Conservation (phyloP, 2,329 filamentous ascomycete genomes). For the Fusarium mundagurra region DNA sequence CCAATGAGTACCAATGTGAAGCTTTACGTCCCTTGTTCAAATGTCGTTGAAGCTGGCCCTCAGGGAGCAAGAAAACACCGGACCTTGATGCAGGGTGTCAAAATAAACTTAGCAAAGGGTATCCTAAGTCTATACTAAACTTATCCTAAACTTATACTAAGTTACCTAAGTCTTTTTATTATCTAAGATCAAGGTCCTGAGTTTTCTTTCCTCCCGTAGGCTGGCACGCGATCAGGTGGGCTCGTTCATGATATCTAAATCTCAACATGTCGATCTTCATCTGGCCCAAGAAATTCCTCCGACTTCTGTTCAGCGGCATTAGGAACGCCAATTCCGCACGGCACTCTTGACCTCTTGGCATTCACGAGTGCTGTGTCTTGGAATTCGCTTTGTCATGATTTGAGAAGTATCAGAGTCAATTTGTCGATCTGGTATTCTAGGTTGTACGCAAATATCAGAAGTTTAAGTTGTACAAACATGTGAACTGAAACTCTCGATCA, state of each 20-base stretch:
- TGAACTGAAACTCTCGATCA: not conserved
- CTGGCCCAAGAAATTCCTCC: not conserved
- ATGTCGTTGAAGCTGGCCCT: not conserved
- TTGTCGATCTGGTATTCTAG: not conserved
- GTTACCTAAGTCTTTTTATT: no score
- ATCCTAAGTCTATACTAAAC: no score
- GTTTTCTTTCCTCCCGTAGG: no score
- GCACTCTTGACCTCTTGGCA: slow-evolving; percentile 11
- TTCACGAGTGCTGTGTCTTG: not conserved
- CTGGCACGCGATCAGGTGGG: not conserved
- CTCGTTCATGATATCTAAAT: not conserved
- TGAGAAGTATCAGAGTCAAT: not conserved
- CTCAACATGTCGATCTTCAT: slow-evolving; percentile 19
- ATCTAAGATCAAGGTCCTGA: no score
- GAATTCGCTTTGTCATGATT: not conserved
- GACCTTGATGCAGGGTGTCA: no score
- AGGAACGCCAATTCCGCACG: slow-evolving; percentile 4
- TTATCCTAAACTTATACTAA: no score
- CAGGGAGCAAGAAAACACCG: no score
- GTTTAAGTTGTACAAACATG: not conserved
- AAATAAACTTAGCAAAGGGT: no score
- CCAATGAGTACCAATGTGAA: not conserved
- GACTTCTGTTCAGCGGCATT: not conserved
- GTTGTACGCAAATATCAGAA: no score
- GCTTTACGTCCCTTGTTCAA: not conserved